Evolutionary conservation across 139 green algal species (phyloP).

Genomic region (Zygnema circumcarinatum): DNA sequence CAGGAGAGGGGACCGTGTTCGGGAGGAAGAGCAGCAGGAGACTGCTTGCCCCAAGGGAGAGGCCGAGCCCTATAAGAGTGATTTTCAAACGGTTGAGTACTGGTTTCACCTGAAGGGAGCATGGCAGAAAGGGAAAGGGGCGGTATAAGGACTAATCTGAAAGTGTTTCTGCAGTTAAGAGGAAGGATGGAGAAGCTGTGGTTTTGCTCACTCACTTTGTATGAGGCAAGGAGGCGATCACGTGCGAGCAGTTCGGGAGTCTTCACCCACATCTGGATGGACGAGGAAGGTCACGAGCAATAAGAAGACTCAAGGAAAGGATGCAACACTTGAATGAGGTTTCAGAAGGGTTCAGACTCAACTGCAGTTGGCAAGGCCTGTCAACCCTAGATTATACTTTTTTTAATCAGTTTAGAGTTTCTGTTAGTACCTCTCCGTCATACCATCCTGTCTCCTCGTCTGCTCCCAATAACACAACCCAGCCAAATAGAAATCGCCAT

Average conservation of each 20-base stretch:
- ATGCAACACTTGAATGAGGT: neutral
- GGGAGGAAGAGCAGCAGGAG: constrained; percentile 38
- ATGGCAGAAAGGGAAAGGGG: neutral
- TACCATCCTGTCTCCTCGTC: constrained; percentile 84
- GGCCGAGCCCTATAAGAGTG: constrained; percentile 66
- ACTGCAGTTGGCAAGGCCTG: neutral
- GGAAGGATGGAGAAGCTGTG: neutral
- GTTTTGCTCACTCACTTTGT: constrained; percentile 60
- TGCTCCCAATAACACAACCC: constrained; percentile 21
- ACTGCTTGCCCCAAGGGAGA: constrained; percentile 29
- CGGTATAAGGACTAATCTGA: neutral
- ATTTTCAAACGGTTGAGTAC: constrained; percentile 65
- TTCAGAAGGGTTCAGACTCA: neutral
- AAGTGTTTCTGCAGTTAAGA: neutral
- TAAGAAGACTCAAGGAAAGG: neutral
- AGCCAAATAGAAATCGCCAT: constrained; percentile 3
- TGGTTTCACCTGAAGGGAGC: constrained; percentile 61
- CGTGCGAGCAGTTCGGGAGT: constrained; percentile 80
- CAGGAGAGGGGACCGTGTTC: neutral
- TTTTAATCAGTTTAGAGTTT: no score
- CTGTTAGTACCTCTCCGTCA: constrained; percentile 53
- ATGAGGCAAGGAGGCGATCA: constrained; percentile 81
- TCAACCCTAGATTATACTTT: no score
- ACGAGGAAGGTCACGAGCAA: no score
- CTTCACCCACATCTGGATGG: constrained; percentile 78